Base-by-base conservation (phyloP, 2,329 filamentous ascomycete genomes). In the Penicillium sp. region DNA sequence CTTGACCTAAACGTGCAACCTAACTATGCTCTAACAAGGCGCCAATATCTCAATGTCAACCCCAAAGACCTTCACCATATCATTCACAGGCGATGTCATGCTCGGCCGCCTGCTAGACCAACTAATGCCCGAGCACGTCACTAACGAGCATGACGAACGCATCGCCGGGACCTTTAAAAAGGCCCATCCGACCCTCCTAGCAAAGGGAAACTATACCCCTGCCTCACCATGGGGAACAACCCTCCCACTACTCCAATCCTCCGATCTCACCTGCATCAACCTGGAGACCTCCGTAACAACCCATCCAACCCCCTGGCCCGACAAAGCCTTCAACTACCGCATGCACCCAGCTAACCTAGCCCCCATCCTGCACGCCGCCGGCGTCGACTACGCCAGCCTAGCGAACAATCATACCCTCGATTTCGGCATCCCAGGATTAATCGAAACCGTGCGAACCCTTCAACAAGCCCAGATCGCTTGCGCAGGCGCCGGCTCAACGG, bases 371-470 rank as follows among this genome's bases (percentile, higher is more conserved):
- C 57, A 59, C 28, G 64, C 61, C 14, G 69, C 65, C 2, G 44
- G 54, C 0, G 54, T 72, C 18, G 60, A 66, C 49, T 72, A 68
- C 41, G 67, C 63, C 1, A 62, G 61, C 33, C 55, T 73, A 5
- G 70, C 70, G 1, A 73, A 73, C 51, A 73, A 72, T 46, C 70
- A 73, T 42, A 67, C 64, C 0, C 62, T 72, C 3, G 71, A 72
- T 47, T 72, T 70, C 46, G 55, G 59, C 3, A 55, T 62, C 3
- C 59, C 60, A 25, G 71, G 70, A 0, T 58, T 72, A 0, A 38
- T 63, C 6, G 70, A 73, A 41, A 72, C 70, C 0, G 57, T 68
- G 0, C 55, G 61, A 50, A 61, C 61, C 0, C 28, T 72, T 0
- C 62, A 58, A 31, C 27, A 52, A 2, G 56, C 62, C 1, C 47